Evolutionary conservation across 768 basidiomycete genomes (phyloP), one percentile per base, ranked within the genome.

Genomic region (Xerocomellus dryophilus): DNA sequence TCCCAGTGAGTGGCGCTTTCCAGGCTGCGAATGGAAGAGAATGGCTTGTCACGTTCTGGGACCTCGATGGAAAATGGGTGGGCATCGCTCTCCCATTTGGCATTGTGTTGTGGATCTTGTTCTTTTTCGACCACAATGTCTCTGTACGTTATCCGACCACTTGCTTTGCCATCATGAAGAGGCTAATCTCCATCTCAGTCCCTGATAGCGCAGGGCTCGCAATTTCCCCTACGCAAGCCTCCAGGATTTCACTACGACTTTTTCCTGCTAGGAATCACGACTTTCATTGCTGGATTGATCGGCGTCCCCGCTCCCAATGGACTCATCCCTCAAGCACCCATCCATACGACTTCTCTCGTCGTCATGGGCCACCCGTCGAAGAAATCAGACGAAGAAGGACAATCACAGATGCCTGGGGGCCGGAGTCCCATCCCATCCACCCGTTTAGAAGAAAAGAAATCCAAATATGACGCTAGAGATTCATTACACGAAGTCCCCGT

Each of bases 91-190:
- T 94, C 40, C 94, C 93, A 0, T 97, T 97, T 62, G 95, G 94
- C 3, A 70, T 94, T 39, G 76, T 93, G 20, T 75, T 98, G 6
- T 97, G 90, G 83, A 81, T 96, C 21, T 73, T 97, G 41, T 96
- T 98, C 73, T 94, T 94, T 76, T 97, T 97, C 61, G 93, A 98
- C 59, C 90, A 94, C 60, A 95, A 95, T 61, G 90, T 94, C 49
- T 94, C 92, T 43, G 90, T 91, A 67, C 72, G 45, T 43, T 25
- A 18, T 25, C 51, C 9, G 10, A 51, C 29, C 31, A 11, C 43
- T 32, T 5, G 9, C 2, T 35, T 40, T 29, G 12, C 38, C 20
- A 14, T 25, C n/a, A 9, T 47, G 14, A 20, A 20, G 10, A n/a
- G 7, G 10, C 44, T 54, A 17, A 54, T 17, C 25, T 29, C 36